Evolutionary conservation across 1,284 basidiomycete genomes (phyloP).

Genomic region (Ganoderma lingzhi): DNA sequence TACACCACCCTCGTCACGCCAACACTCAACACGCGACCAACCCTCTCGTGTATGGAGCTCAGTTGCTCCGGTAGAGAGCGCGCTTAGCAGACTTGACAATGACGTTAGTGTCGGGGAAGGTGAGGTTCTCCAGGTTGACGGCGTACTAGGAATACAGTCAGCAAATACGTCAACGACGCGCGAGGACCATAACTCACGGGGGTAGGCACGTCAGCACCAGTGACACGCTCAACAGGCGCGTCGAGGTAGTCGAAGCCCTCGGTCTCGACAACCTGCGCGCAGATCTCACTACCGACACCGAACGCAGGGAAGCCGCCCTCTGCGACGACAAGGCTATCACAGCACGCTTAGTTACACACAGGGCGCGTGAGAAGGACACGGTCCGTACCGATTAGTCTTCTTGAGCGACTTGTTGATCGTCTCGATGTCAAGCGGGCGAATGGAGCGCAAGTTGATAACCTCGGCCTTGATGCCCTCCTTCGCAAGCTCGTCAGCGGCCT

Average conservation of each 20-base stretch:
- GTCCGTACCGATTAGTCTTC: constrained; percentile 91
- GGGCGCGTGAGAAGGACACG: not conserved
- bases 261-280: constrained; percentile 95
- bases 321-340: constrained; percentile 83
- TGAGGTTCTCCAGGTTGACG: constrained; percentile 84
- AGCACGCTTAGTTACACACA: not conserved
- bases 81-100: constrained; percentile 94
- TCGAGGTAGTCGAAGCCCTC: constrained; percentile 98
- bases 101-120: constrained; percentile 91
- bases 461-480: constrained; percentile 98
- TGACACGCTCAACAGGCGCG: constrained; percentile 96
- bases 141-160: constrained; percentile 71
- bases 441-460: constrained; percentile 96
- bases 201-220: constrained; percentile 96
- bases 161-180: not conserved
- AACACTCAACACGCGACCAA: constrained; percentile 26
- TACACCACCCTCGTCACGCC: constrained; percentile 29
- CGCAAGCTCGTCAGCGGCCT: constrained; percentile 92
- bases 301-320: constrained; percentile 99
- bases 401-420: constrained; percentile 96
- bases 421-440: constrained; percentile 96
- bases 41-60: constrained; percentile 36
- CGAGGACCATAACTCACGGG: constrained; percentile 67
- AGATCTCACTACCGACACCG: constrained; percentile 98
- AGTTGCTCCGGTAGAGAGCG: constrained; percentile 88